A percentile compares a stretch with the other conserved stretches of the same genome.
Evolutionary conservation across 2,329 filamentous ascomycete genomes (phyloP).

Genomic region (Geosmithia flava): DNA sequence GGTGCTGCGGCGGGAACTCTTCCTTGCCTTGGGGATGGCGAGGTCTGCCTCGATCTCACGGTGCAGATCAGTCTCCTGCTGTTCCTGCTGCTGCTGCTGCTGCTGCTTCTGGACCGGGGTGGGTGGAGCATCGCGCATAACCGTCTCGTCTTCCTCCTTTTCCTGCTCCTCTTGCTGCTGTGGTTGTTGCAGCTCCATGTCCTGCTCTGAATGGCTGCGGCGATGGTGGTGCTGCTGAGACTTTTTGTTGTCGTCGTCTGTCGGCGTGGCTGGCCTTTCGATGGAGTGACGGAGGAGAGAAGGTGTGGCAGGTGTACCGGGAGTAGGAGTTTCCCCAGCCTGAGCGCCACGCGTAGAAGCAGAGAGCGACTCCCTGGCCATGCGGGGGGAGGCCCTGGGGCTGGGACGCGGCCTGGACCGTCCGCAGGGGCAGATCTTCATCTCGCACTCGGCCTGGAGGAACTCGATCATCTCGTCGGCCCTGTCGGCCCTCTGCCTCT

Average conservation of each 20-base stretch:
- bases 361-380: neutral
- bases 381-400: neutral
- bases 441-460: conserved; percentile 60
- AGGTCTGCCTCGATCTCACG: conserved; percentile 3
- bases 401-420: conserved; percentile 13
- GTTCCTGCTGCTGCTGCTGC: neutral
- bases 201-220: neutral
- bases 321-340: neutral
- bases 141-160: neutral
- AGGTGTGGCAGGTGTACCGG: neutral
- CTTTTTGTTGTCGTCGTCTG: neutral
- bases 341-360: neutral
- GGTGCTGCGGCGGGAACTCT: conserved; percentile 33
- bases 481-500: conserved; percentile 51
- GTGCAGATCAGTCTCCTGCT: conserved; percentile 1
- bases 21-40: conserved; percentile 19
- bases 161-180: neutral
- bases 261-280: neutral
- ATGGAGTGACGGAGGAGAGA: neutral
- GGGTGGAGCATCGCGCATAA: neutral
- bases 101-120: neutral
- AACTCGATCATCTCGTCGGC: conserved; percentile 66
- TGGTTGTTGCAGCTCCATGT: neutral
- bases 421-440: conserved; percentile 50
- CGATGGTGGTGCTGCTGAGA: neutral